Evolutionary conservation across 192 early-diverging fungal genomes (phyloP), one percentile per base, ranked within the genome.

Genomic region (Gamsiella multidivaricata): DNA sequence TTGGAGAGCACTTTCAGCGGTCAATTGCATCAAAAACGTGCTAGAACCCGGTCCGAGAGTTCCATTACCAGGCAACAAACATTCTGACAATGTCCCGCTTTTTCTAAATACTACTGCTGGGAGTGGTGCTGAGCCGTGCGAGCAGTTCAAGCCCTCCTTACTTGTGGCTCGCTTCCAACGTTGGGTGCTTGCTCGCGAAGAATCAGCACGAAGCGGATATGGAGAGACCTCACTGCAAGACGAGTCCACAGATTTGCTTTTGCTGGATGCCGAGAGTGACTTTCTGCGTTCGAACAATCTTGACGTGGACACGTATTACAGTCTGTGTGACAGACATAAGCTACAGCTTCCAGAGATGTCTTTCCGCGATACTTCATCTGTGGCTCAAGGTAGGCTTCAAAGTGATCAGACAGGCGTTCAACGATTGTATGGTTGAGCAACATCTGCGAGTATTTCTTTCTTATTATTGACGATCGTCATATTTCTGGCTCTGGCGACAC

Each of bases 11-110:
- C 45, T 6, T 10, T 10, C 51, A 28, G 26, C 25, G 29, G 6
- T 10, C 10, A 18, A 7, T 10, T 31, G 26, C 6, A 26, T 53
- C 51, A 31, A 53, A 28, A 14, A 7, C 7, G 17, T 46, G 7
- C 45, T n/a, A 1, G 7, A 25, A 20, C 43, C 22, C 22, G 23
- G 2, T 2, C 20, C 36, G 6, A n/a, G n/a, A n/a, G n/a, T n/a
- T n/a, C 7, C 25, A 26, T 22, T 7, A 41, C 20, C 55, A 28
- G 10, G 9, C 31, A 36, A n/a, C 11, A 17, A 20, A 7, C 9
- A 26, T 3, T 67, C 65, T 5, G 54, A 52, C 10, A 55, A 67
- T 11, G 65, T 67, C 2, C 54, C 53, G 11, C 53, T 67, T 22
- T 67, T 43, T 36, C 32, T 67, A n/a, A 31, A 47, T 14, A 20